Base-by-base conservation (phyloP, 2,329 filamentous ascomycete species). In the Ceratocystis lukuohia region DNA sequence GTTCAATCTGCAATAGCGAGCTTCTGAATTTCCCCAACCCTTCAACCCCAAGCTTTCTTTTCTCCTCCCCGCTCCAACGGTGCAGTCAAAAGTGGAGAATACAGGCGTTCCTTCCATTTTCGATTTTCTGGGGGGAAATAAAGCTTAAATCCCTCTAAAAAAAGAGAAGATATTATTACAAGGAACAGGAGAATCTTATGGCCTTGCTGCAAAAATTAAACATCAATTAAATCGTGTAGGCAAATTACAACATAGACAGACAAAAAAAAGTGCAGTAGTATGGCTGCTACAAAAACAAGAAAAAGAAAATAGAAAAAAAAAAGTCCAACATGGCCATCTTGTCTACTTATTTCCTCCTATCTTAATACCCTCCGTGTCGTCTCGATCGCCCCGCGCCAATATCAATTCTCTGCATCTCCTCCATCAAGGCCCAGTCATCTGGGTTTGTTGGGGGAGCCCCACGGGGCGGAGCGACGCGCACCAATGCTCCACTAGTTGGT, bases 401-500 rank as follows among this genome's bases (percentile, higher is more conserved):
- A 71, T 88, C 84, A 69, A 88, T 87, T 61, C 79, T 78, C 71
- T 81, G 84, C 79, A 92, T 82, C 75, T 92, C 88, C 69, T 89
- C 80, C 74, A 88, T 82, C 64, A 92, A 75, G 22, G 86, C 83
- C 74, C 80, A 79, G 69, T 83, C 78, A 66, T 80, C 80, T 30
- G 17, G 73, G 75, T 64, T 74, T 76, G 44, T 76, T 75, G 4
- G 74, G 75, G 33, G 71, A 67, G 50, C 22, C 5, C 15, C 70
- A 69, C 2, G 72, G 72, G 2, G 70, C 71, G 65, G 70, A 68
- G 61, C 64, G 70, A 72, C 71, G 1, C 69, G 56, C 7, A 70
- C 67, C 62, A 74, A 69, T 37, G 71, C 74, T 41, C 76, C 78
- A 69, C 77, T 80, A 76, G 78, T 80, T n/a, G 74, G 65, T 30